Evolutionary conservation across 2,329 filamentous ascomycete genomes (phyloP).

Genomic region (Coniochaeta sp.): DNA sequence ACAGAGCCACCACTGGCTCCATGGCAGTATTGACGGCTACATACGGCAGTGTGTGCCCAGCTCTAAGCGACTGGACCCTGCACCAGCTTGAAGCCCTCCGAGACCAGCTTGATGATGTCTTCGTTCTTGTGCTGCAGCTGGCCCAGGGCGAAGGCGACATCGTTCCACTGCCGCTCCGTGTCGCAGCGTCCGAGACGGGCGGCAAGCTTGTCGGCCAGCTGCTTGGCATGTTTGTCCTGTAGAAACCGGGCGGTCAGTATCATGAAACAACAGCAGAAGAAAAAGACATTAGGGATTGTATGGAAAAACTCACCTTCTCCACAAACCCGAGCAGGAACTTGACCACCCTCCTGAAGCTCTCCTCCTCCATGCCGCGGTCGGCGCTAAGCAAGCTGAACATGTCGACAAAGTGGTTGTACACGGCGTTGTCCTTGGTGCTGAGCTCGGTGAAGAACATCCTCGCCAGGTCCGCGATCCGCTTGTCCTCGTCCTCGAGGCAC

Average conservation of each 20-base stretch:
- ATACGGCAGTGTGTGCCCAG: no score
- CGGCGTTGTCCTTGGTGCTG: slow-evolving; percentile 95
- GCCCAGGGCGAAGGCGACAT: slow-evolving; percentile 87
- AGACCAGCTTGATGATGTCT: slow-evolving; percentile 70
- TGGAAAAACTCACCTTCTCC: slow-evolving; percentile 66
- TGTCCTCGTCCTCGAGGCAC: slow-evolving; percentile 93
- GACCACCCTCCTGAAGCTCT: slow-evolving; percentile 77
- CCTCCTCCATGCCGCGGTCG: slow-evolving; percentile 73
- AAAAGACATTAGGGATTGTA: no score
- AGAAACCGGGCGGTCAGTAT: slow-evolving; percentile 9
- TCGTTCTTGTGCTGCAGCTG: slow-evolving; percentile 90
- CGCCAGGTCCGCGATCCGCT: slow-evolving; percentile 85
- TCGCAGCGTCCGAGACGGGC: slow-evolving; percentile 80
- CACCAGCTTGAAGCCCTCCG: slow-evolving; percentile 70
- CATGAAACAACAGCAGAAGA: no score
- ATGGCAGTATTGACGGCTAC: no score
- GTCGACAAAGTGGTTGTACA: slow-evolving; percentile 99
- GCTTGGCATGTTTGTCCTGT: slow-evolving; percentile 94
- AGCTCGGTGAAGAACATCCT: slow-evolving; percentile 98
- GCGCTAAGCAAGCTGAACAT: slow-evolving; percentile 94
- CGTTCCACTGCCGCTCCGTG: slow-evolving; percentile 93
- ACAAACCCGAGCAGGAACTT: slow-evolving; percentile 94
- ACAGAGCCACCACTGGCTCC: no score
- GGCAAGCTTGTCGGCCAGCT: slow-evolving; percentile 86
- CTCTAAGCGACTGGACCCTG: slow-evolving; percentile 41